Evolutionary conservation across 78 protist genomes (phyloP).

Genomic region (Dictyostelium purpureum): DNA sequence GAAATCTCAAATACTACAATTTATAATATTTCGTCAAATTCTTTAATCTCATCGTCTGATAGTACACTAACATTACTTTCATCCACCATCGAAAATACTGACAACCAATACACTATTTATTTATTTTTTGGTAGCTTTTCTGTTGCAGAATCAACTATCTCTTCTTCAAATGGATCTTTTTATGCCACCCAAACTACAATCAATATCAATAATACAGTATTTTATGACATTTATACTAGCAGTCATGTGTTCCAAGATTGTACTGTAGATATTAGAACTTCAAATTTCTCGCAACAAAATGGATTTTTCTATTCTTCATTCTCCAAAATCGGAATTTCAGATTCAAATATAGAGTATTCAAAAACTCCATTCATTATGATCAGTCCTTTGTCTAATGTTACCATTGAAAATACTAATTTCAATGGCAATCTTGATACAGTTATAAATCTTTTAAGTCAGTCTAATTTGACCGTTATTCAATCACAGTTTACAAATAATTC

Average conservation of each 20-base stretch:
- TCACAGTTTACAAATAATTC: background rate
- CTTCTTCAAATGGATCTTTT: background rate
- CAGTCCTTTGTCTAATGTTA: background rate
- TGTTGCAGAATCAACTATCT: background rate
- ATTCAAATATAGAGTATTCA: background rate
- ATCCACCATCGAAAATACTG: background rate
- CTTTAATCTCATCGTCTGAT: background rate
- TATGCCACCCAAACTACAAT: background rate
- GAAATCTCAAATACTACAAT: background rate
- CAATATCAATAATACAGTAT: background rate
- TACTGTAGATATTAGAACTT: background rate
- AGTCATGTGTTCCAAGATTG: constrained; percentile 12
- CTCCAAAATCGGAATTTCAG: background rate
- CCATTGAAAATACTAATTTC: background rate
- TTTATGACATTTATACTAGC: background rate
- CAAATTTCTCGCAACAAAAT: background rate
- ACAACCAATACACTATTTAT: background rate
- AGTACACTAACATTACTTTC: background rate
- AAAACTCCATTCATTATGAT: background rate
- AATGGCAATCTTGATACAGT: background rate
- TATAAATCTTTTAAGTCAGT: background rate
- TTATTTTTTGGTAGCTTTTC: background rate
- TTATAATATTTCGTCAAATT: background rate
- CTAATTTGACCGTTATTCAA: background rate
- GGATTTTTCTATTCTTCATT: background rate